A percentile compares a stretch with the other conserved stretches of the same genome.
Conservation (phyloP, 1,139 yeast species). For the Magnusiomyces suaveolens region DNA sequence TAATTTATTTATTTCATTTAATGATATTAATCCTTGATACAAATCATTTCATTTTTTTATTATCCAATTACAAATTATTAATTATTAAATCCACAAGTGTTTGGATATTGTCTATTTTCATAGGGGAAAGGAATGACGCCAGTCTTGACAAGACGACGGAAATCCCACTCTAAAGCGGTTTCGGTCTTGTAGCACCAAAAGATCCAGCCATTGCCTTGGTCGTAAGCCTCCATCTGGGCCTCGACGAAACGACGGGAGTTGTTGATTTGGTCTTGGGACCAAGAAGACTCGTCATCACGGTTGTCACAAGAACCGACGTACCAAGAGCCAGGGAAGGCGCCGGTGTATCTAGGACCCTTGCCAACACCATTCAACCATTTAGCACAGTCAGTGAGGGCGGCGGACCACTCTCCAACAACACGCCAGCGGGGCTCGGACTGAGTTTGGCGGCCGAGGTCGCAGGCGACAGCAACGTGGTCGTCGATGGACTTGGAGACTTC, state of each 20-base stretch:
- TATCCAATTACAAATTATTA: background rate
- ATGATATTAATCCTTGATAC: background rate
- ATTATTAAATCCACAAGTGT: conserved; percentile 50
- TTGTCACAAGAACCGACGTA: conserved; percentile 57
- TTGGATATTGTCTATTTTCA: conserved; percentile 51
- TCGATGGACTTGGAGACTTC: conserved; percentile 50
- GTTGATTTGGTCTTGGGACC: conserved; percentile 50
- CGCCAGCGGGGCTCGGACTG: conserved; percentile 58
- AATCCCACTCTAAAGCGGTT: conserved; percentile 78
- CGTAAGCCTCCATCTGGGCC: conserved; percentile 83
- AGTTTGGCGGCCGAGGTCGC: conserved; percentile 49
- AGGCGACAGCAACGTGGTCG: conserved; percentile 54
- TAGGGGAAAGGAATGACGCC: conserved; percentile 78
- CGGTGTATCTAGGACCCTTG: conserved; percentile 78
- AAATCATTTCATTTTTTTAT: background rate
- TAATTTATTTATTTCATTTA: background rate
- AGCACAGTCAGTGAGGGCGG: conserved; percentile 90
- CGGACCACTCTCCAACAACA: conserved; percentile 86
- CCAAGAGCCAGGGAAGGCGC: conserved; percentile 42
- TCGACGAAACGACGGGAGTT: conserved; percentile 66
- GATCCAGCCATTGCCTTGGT: conserved; percentile 71
- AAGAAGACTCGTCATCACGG: conserved; percentile 44
- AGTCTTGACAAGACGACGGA: conserved; percentile 44
- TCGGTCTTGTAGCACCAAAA: conserved; percentile 95
- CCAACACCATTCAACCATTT: conserved; percentile 89